A percentile compares a stretch with the other conserved stretches of the same genome.
phyloP scores from a whole-genome alignment of 371 early-diverging fungal genomes.

The Encephalitozoon cuniculi region DNA sequence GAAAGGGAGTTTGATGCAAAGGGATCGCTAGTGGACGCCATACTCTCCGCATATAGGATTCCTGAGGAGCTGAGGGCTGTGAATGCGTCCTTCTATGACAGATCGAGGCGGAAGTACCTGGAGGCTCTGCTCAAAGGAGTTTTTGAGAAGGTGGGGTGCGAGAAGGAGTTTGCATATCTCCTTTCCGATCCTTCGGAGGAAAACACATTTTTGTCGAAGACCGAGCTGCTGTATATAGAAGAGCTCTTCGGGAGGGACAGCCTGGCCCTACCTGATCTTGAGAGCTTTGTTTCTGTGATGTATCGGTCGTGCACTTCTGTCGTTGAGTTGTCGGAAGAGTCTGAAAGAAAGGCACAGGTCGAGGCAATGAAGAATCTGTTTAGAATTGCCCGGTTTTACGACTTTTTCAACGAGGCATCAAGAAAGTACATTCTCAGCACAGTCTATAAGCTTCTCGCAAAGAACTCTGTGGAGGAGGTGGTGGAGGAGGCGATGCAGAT shows the following conservation, averaged over 20 bases:
- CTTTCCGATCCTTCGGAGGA: neutral
- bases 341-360: neutral
- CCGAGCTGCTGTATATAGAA: constrained; percentile 25
- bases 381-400: constrained; percentile 41
- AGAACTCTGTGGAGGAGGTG: neutral
- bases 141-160: constrained; percentile 1
- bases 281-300: constrained; percentile 18
- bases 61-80: neutral
- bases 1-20: constrained; percentile 48
- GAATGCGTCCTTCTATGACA: constrained; percentile 10
- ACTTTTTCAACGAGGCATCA: constrained; percentile 35
- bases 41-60: neutral
- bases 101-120: neutral
- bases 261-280: constrained; percentile 19
- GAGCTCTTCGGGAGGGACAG: constrained; percentile 35
- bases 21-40: neutral
- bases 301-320: constrained; percentile 5
- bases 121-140: neutral
- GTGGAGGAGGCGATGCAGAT: constrained; percentile 32
- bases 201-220: neutral
- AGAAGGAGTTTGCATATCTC: neutral
- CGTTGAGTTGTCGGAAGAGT: neutral
- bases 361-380: constrained; percentile 30
- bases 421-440: constrained; percentile 20
- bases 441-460: constrained; percentile 36